Evolutionary conservation across 2,329 filamentous ascomycete genomes (phyloP).

Genomic region (Colletotrichum salicis): DNA sequence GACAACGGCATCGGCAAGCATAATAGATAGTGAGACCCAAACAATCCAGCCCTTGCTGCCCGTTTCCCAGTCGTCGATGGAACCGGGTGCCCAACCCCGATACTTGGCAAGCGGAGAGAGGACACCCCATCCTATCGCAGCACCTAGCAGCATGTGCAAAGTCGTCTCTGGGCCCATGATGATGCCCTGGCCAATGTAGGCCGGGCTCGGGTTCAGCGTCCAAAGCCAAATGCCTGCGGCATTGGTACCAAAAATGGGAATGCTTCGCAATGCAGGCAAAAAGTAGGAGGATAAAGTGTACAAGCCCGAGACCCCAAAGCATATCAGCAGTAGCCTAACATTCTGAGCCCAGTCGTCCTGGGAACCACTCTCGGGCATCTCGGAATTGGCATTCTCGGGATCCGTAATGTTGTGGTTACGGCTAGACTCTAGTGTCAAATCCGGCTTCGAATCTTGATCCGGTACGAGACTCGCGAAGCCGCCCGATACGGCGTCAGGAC

Average conservation of each 20-base stretch:
- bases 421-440: neutral
- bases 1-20: conserved; percentile 92
- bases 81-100: conserved; percentile 88
- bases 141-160: conserved; percentile 93
- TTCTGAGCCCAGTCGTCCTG: conserved; percentile 55
- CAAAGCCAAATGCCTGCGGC: conserved; percentile 88
- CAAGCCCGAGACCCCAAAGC: conserved; percentile 68
- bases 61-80: conserved; percentile 86
- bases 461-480: conserved; percentile 57
- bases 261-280: conserved; percentile 81
- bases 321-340: conserved; percentile 64
- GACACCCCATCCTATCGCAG: conserved; percentile 88
- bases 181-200: conserved; percentile 96
- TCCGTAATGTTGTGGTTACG: neutral
- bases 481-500: conserved; percentile 45
- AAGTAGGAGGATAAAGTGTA: conserved; percentile 91
- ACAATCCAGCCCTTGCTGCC: conserved; percentile 99
- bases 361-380: conserved; percentile 25
- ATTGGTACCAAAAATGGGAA: conserved; percentile 84
- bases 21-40: conserved; percentile 95
- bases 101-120: conserved; percentile 89
- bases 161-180: conserved; percentile 98
- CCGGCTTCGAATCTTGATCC: conserved; percentile 1
- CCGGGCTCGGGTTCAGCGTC: conserved; percentile 96
- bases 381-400: conserved; percentile 5